phyloP scores from a whole-genome alignment of 768 basidiomycete species.

The Steccherinum ochraceum region DNA sequence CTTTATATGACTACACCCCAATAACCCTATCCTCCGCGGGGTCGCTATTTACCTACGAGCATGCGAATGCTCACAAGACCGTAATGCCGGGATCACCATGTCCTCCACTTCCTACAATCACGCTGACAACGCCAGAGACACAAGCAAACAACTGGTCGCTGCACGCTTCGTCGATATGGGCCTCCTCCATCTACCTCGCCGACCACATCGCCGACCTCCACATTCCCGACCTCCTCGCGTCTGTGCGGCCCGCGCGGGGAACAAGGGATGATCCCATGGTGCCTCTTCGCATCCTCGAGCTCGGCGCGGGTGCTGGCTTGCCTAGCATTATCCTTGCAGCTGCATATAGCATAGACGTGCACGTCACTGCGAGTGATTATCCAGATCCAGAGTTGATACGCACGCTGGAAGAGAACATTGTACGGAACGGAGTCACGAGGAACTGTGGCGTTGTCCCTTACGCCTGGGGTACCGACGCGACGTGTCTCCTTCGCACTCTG shows the following conservation, averaged over 20 bases:
- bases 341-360: slow-evolving; percentile 25
- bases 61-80: neutral
- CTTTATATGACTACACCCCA: slow-evolving; percentile 55
- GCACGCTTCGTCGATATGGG: slow-evolving; percentile 76
- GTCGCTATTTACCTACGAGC: slow-evolving; percentile 37
- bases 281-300: slow-evolving; percentile 46
- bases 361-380: slow-evolving; percentile 61
- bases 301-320: slow-evolving; percentile 71
- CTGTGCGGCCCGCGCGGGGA: slow-evolving; percentile 1
- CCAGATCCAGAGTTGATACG: slow-evolving; percentile 58
- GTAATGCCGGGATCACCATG: neutral
- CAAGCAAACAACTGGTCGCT: slow-evolving; percentile 64
- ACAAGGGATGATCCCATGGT: neutral
- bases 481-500: slow-evolving; percentile 21
- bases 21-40: slow-evolving; percentile 55
- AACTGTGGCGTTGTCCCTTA: slow-evolving; percentile 52
- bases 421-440: slow-evolving; percentile 38
- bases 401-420: slow-evolving; percentile 52
- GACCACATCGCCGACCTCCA: slow-evolving; percentile 50
- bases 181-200: slow-evolving; percentile 58
- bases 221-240: slow-evolving; percentile 24
- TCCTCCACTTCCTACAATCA: slow-evolving; percentile 23
- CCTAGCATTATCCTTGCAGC: slow-evolving; percentile 66
- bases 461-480: slow-evolving; percentile 57
- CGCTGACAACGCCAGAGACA: slow-evolving; percentile 58